These are phyloP conservation scores for Talaromyces amestolkiae DNA, from an alignment of 2,329 filamentous ascomycete genomes.

Conservation along the genomic window DNA sequence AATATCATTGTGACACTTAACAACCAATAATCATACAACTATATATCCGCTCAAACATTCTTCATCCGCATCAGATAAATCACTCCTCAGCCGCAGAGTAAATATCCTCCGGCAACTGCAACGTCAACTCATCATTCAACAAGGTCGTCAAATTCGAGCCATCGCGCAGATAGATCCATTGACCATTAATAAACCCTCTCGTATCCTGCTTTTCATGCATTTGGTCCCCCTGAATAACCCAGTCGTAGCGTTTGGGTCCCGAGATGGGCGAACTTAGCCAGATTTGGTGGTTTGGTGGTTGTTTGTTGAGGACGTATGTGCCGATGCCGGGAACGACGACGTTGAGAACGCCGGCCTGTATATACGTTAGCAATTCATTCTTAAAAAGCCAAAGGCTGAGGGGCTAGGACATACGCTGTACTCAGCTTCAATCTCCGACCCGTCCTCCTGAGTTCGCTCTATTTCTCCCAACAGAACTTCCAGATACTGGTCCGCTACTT, in stretches of 20 bases:
- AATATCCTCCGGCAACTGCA: constrained; percentile 54
- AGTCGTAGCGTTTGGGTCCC: constrained; percentile 93
- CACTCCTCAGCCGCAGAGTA: constrained; percentile 25
- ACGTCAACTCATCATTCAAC: constrained; percentile 70
- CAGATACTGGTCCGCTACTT: constrained; percentile 73
- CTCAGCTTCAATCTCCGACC: constrained; percentile 77
- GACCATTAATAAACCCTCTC: constrained; percentile 50
- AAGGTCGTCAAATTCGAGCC: constrained; percentile 71
- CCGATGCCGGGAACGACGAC: constrained; percentile 67
- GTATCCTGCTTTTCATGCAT: constrained; percentile 78
- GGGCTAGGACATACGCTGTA: constrained; percentile 65
- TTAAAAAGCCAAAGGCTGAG: too few species aligned
- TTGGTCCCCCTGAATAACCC: constrained; percentile 68
- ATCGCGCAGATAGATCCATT: constrained; percentile 88
- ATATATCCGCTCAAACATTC: neutral
- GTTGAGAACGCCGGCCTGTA: constrained; percentile 79
- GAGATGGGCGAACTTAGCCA: constrained; percentile 91
- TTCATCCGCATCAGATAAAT: neutral
- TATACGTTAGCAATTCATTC: neutral
- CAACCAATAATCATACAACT: neutral
- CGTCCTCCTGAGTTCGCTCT: constrained; percentile 72
- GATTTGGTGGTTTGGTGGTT: constrained; percentile 94
- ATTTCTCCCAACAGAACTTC: constrained; percentile 57
- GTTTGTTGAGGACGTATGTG: constrained; percentile 95
- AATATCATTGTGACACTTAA: neutral